A percentile compares a stretch with the other conserved stretches of the same genome.
Conservation (phyloP, 208 protist genomes). For the Acanthamoeba healyi region DNA sequence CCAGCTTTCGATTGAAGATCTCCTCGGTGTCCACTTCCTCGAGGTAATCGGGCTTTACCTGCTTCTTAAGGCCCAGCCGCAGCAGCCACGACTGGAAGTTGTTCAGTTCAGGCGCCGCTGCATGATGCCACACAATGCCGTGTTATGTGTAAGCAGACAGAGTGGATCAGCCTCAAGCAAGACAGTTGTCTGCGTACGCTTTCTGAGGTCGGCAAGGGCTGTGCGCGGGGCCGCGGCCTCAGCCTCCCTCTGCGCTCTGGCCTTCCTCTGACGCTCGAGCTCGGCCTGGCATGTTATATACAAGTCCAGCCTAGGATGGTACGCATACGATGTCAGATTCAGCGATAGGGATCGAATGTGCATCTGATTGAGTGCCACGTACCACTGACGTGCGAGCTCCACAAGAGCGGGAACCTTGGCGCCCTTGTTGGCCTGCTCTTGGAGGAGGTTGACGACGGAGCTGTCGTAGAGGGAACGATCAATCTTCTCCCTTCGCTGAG, state of each 20-base stretch:
- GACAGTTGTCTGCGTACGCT: neutral
- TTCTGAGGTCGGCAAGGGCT: neutral
- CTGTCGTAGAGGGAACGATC: neutral
- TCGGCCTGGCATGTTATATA: neutral
- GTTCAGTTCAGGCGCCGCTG: neutral
- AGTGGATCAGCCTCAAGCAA: neutral
- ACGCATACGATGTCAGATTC: too few species aligned
- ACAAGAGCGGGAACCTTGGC: neutral
- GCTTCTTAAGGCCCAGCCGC: constrained; percentile 21
- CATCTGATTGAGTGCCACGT: too few species aligned
- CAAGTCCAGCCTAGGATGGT: neutral
- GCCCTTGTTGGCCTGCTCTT: constrained; percentile 14
- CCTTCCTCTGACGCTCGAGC: neutral
- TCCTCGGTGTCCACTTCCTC: neutral
- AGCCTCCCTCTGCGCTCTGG: neutral
- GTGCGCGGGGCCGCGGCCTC: neutral
- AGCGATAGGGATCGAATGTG: too few species aligned
- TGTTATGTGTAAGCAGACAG: too few species aligned
- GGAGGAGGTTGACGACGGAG: neutral
- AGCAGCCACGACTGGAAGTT: constrained; percentile 39
- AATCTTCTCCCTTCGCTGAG: neutral
- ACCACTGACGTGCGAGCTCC: neutral
- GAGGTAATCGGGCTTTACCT: constrained; percentile 19
- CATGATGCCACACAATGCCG: neutral
- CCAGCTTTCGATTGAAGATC: constrained; percentile 26